Evolutionary conservation across 2,329 filamentous ascomycete species (phyloP).

Genomic region (Pseudocercospora pini-densiflorae): DNA sequence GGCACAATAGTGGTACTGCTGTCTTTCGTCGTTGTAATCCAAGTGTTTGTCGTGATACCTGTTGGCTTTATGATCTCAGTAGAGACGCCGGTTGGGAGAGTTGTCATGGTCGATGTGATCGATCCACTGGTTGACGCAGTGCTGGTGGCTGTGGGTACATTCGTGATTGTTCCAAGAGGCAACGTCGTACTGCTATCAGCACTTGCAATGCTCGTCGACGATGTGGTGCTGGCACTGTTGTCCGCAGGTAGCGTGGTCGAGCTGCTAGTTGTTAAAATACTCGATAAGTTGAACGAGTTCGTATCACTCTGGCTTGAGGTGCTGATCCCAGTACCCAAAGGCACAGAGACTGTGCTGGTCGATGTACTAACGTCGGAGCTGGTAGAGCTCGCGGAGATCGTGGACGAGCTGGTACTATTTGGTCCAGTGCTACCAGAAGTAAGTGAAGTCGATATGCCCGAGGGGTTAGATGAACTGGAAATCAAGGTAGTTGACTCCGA

Average conservation of each 20-base stretch:
- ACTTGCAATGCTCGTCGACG: slow-evolving; percentile 5
- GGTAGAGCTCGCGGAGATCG: background rate
- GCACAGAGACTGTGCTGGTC: background rate
- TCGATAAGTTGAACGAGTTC: background rate
- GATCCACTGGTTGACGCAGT: background rate
- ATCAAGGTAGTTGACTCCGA: background rate
- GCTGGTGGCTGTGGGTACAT: background rate
- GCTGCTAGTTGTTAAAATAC: background rate
- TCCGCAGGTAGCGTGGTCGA: background rate
- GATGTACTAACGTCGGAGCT: background rate
- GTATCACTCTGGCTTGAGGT: background rate
- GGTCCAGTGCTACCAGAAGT: background rate
- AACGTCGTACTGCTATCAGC: slow-evolving; percentile 12
- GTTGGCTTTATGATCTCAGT: slow-evolving; percentile 15
- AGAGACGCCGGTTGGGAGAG: slow-evolving; percentile 16
- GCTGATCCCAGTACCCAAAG: background rate
- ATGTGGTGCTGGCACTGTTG: background rate
- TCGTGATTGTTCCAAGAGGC: background rate
- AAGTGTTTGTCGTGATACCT: slow-evolving; percentile 15
- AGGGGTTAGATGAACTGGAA: background rate
- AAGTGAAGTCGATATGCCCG: background rate
- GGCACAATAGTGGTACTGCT: slow-evolving; percentile 16
- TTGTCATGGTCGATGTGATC: slow-evolving; percentile 20
- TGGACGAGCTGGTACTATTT: background rate
- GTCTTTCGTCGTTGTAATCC: slow-evolving; percentile 20